These are phyloP conservation scores for Biscogniauxia sp. DNA, from an alignment of 2,329 filamentous ascomycete species.

Conservation along the genomic window DNA sequence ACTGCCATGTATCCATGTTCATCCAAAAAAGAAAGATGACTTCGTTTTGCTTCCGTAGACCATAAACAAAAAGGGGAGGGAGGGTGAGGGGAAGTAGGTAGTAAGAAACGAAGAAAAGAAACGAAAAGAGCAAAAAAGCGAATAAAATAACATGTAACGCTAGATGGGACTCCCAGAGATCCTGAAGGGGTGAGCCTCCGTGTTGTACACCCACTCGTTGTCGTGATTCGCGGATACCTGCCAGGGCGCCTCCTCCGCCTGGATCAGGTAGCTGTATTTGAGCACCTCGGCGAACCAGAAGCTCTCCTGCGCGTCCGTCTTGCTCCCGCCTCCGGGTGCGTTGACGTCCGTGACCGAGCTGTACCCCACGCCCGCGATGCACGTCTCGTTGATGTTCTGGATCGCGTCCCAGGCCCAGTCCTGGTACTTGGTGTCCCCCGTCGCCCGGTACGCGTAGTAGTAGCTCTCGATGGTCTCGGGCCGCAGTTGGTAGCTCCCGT, in stretches of 20 bases:
- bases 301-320: constrained; percentile 74
- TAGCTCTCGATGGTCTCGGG: constrained; percentile 81
- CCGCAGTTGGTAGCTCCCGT: constrained; percentile 56
- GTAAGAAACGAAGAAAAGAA: too few species aligned
- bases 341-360: constrained; percentile 67
- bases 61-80: too few species aligned
- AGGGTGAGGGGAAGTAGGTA: too few species aligned
- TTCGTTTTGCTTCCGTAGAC: too few species aligned
- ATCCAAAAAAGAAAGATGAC: too few species aligned
- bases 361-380: constrained; percentile 65
- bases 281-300: constrained; percentile 87
- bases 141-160: too few species aligned
- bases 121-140: too few species aligned
- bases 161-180: constrained; percentile 29
- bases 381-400: constrained; percentile 61
- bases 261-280: constrained; percentile 79
- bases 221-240: constrained; percentile 45
- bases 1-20: too few species aligned
- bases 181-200: constrained; percentile 35
- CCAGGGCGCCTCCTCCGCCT: constrained; percentile 56
- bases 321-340: constrained; percentile 55
- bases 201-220: constrained; percentile 55
- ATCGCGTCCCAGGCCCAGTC: constrained; percentile 85
- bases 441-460: constrained; percentile 84
- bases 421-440: constrained; percentile 71